These are phyloP conservation scores for Malus sieversii DNA, from an alignment of 306 rosid genomes.

Conservation along the genomic window DNA sequence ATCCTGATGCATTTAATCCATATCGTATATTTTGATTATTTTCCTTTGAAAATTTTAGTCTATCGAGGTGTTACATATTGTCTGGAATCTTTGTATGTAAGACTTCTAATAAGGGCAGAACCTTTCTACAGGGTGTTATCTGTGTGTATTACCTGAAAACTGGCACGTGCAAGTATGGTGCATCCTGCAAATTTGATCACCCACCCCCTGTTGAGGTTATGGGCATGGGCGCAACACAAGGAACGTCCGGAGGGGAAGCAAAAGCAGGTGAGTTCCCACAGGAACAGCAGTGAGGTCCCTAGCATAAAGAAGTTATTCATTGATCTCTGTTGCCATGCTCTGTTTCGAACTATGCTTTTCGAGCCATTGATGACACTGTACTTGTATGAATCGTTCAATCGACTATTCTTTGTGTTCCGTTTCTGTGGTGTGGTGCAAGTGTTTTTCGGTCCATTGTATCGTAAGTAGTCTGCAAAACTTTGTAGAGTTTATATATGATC, in stretches of 20 bases:
- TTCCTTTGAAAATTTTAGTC: not conserved
- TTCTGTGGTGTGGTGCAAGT: not conserved
- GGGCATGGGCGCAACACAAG: constrained; percentile 52
- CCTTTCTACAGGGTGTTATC: constrained; percentile 55
- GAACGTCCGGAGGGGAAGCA: constrained; percentile 37
- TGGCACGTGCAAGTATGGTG: constrained; percentile 82
- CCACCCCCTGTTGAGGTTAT: constrained; percentile 97
- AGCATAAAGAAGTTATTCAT: not conserved
- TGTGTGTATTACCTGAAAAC: constrained; percentile 94
- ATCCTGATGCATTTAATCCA: not conserved
- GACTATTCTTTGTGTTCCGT: not conserved
- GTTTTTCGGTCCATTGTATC: not conserved
- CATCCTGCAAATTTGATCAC: constrained; percentile 91
- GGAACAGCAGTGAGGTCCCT: constrained; percentile 16
- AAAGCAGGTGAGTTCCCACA: constrained; percentile 13
- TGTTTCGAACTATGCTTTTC: not conserved
- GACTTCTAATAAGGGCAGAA: not conserved
- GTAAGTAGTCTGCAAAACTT: not conserved
- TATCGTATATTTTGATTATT: not conserved
- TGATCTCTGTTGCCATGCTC: not conserved
- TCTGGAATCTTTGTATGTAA: not conserved
- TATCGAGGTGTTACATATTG: not conserved
- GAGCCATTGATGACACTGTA: not conserved
- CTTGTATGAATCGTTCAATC: not conserved
- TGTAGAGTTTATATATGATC: not conserved